These are phyloP conservation scores for Pelargonium cotyledonis DNA, from an alignment of 441 rosid species.

Conservation along the genomic window DNA sequence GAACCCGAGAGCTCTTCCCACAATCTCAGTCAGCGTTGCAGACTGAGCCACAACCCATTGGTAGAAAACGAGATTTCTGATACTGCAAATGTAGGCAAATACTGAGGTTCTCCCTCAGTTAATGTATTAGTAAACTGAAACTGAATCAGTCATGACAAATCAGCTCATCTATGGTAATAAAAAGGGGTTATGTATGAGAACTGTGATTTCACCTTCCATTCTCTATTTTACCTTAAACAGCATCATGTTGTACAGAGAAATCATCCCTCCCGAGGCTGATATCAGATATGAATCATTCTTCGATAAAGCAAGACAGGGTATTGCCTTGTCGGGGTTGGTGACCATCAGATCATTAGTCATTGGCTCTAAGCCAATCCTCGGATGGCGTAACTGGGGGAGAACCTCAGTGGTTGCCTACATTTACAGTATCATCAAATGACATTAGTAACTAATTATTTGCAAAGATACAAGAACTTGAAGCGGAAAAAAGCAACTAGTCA, in stretches of 20 bases:
- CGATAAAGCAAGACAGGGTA: constrained; percentile 77
- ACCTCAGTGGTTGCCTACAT: constrained; percentile 62
- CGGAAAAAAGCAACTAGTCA: constrained; percentile 8
- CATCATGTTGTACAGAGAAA: constrained; percentile 83
- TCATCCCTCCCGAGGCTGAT: constrained; percentile 91
- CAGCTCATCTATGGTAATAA: neutral
- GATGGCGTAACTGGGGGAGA: constrained; percentile 74
- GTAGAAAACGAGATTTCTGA: constrained; percentile 11
- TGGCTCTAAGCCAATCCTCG: constrained; percentile 53
- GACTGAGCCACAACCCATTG: too few relatives aligned
- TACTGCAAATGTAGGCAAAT: too few relatives aligned
- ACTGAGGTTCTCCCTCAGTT: too few relatives aligned
- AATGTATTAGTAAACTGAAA: too few relatives aligned
- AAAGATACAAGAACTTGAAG: neutral
- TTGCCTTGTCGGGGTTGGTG: constrained; percentile 60
- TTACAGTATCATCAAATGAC: constrained; percentile 7
- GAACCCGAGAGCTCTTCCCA: too few relatives aligned
- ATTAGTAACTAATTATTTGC: neutral
- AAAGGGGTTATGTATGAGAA: neutral
- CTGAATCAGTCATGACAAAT: neutral
- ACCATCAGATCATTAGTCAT: constrained; percentile 67
- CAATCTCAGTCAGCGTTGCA: too few relatives aligned
- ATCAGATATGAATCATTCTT: constrained; percentile 81
- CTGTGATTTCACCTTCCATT: neutral
- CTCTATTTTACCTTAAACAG: constrained; percentile 56